Conservation (phyloP, 2,329 filamentous ascomycete genomes). For the Penicillium sumatraense region DNA sequence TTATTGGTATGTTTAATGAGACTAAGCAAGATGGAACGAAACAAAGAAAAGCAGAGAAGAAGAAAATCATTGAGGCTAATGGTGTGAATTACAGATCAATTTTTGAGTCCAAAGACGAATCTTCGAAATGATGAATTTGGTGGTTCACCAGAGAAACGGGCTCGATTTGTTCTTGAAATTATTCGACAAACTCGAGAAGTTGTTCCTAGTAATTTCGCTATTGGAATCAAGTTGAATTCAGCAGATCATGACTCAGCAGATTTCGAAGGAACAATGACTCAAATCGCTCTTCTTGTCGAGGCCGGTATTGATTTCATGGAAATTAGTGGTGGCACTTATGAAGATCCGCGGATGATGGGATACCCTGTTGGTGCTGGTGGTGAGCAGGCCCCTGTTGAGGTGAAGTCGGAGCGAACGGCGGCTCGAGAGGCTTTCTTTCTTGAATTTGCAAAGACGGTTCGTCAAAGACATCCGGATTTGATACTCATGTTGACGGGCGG, state of each 20-base stretch:
- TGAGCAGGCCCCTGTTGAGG: not conserved
- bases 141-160: slow-evolving; percentile 51
- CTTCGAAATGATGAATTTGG: slow-evolving; percentile 55
- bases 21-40: too few species aligned
- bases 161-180: slow-evolving; percentile 52
- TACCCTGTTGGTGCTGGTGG: slow-evolving; percentile 1
- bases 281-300: slow-evolving; percentile 54
- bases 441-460: slow-evolving; percentile 63
- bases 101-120: slow-evolving; percentile 49
- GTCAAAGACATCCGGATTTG: slow-evolving; percentile 49
- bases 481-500: slow-evolving; percentile 66
- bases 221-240: slow-evolving; percentile 58
- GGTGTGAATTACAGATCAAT: slow-evolving; percentile 34
- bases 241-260: slow-evolving; percentile 48
- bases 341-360: slow-evolving; percentile 54
- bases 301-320: slow-evolving; percentile 68
- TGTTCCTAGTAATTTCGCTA: slow-evolving; percentile 48
- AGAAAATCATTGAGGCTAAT: too few species aligned
- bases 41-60: too few species aligned
- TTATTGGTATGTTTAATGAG: slow-evolving; percentile 50
- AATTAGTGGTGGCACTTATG: slow-evolving; percentile 66
- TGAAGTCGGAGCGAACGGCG: slow-evolving; percentile 51
- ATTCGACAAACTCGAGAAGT: slow-evolving; percentile 47
- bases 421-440: slow-evolving; percentile 71
- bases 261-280: slow-evolving; percentile 60